Conservation (phyloP, 768 basidiomycete species). For the Calocybe cyanea region DNA sequence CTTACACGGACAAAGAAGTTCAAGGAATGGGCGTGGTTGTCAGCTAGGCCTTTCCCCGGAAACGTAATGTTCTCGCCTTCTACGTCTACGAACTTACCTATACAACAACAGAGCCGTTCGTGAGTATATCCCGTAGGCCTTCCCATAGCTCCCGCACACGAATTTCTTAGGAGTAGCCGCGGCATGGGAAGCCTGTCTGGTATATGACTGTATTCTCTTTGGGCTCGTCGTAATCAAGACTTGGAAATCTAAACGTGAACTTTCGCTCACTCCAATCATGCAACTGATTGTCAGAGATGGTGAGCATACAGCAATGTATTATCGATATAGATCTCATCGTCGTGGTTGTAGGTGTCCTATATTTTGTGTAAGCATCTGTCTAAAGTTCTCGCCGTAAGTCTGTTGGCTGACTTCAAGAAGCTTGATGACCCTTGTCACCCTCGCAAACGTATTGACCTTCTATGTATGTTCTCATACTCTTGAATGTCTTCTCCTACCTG, state of each 20-base stretch:
- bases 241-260: constrained; percentile 28
- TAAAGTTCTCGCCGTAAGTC: not conserved
- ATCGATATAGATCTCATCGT: not conserved
- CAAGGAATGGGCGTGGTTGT: constrained; percentile 28
- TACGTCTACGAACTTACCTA: not conserved
- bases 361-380: constrained; percentile 44
- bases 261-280: constrained; percentile 32
- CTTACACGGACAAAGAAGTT: constrained; percentile 34
- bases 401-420: constrained; percentile 22
- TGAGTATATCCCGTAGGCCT: not conserved
- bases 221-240: constrained; percentile 43
- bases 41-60: constrained; percentile 26
- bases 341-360: constrained; percentile 40
- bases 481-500: not conserved
- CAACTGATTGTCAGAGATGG: constrained; percentile 47
- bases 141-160: no score
- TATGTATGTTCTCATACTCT: constrained; percentile 21
- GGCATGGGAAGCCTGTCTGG: constrained; percentile 49
- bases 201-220: constrained; percentile 46
- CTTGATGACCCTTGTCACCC: constrained; percentile 47
- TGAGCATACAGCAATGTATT: constrained; percentile 22
- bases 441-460: constrained; percentile 42
- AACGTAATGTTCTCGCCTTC: constrained; percentile 23
- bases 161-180: constrained; percentile 25
- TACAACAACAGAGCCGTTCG: constrained; percentile 15